Evolutionary conservation across 495 filamentous ascomycete species (phyloP).

Genomic region (Aspergillus kassunensis): DNA sequence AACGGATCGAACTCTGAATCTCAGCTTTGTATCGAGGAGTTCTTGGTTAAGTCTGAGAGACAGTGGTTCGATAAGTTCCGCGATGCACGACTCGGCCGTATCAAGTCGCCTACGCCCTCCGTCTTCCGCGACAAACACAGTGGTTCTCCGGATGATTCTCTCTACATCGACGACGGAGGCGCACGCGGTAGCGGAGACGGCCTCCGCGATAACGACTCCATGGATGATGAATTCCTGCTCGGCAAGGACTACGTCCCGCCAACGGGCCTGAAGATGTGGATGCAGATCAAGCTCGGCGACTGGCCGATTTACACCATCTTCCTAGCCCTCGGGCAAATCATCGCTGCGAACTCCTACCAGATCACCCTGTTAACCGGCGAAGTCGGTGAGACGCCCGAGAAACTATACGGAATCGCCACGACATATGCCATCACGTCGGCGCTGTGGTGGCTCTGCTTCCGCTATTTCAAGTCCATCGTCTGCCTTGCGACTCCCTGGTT

Average conservation of each 20-base stretch:
- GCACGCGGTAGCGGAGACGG: slow-evolving; percentile 27
- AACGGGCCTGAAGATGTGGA: slow-evolving; percentile 55
- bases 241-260: slow-evolving; percentile 63
- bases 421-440: slow-evolving; percentile 59
- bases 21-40: slow-evolving; percentile 65
- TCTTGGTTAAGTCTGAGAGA: slow-evolving; percentile 63
- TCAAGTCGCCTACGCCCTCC: slow-evolving; percentile 40
- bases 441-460: slow-evolving; percentile 62
- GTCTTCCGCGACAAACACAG: slow-evolving; percentile 32
- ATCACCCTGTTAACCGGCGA: slow-evolving; percentile 64
- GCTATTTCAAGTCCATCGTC: slow-evolving; percentile 56
- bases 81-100: slow-evolving; percentile 49
- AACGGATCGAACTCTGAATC: slow-evolving; percentile 52
- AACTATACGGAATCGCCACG: slow-evolving; percentile 63
- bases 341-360: slow-evolving; percentile 69
- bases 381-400: slow-evolving; percentile 56
- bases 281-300: slow-evolving; percentile 47
- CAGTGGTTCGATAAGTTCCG: slow-evolving; percentile 62
- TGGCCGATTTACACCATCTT: slow-evolving; percentile 72
- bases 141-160: slow-evolving; percentile 29
- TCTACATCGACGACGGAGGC: slow-evolving; percentile 28
- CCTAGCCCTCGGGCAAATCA: slow-evolving; percentile 60
- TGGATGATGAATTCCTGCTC: slow-evolving; percentile 55
- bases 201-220: slow-evolving; percentile 15
- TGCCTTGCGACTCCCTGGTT: slow-evolving; percentile 58